Conservation (phyloP, 345 rosid genomes). For the Eucalyptus decipiens region DNA sequence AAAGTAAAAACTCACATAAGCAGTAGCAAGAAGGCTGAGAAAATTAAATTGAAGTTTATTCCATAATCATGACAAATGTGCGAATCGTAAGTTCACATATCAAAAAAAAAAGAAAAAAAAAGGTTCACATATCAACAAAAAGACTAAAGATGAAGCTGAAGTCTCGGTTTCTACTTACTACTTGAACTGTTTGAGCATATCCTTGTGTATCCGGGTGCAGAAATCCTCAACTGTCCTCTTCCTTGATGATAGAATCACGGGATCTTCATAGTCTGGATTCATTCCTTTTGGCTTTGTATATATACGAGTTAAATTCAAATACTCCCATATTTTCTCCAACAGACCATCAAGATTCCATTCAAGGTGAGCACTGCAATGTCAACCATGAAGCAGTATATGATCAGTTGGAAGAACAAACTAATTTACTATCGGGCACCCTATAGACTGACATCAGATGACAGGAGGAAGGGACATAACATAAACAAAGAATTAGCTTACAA, state of each 20-base stretch:
- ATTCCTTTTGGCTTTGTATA: slow-evolving; percentile 93
- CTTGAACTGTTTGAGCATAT: slow-evolving; percentile 85
- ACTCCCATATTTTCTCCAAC: slow-evolving; percentile 90
- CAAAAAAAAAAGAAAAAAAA: neutral
- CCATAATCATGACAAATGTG: neutral
- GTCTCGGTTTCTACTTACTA: slow-evolving; percentile 49
- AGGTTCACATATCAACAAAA: neutral
- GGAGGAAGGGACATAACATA: neutral
- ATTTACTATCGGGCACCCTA: neutral
- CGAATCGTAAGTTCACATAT: neutral
- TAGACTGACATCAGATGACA: neutral
- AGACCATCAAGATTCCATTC: slow-evolving; percentile 98
- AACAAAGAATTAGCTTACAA: neutral
- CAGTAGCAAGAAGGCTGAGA: neutral
- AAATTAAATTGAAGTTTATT: neutral
- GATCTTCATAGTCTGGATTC: slow-evolving; percentile 98
- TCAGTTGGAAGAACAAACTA: neutral
- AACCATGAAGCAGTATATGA: neutral
- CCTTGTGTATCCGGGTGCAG: slow-evolving; percentile 81
- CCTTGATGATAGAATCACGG: slow-evolving; percentile 83
- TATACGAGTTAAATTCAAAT: slow-evolving; percentile 81
- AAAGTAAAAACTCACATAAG: neutral
- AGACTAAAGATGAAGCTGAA: neutral
- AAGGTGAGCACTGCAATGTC: slow-evolving; percentile 66
- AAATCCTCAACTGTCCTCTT: slow-evolving; percentile 90